Evolutionary conservation across 768 basidiomycete genomes (phyloP), one percentile per base, ranked within the genome.

Genomic region (Scleroderma bovista): DNA sequence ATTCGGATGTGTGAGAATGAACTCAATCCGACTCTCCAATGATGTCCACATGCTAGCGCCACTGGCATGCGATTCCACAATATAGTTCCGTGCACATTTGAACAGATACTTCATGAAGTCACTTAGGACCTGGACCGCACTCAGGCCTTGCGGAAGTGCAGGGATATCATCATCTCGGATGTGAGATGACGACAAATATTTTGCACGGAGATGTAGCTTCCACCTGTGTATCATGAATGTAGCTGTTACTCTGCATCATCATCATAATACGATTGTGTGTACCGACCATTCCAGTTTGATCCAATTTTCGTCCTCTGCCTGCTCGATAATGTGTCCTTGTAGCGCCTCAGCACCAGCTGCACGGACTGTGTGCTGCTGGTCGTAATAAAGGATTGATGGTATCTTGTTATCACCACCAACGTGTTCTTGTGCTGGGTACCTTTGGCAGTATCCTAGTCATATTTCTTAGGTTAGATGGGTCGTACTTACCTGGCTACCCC

Each of bases 371-470:
- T 75, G 76, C n/a, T 64, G 51, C 9, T 53, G 46, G 49, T 77
- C 76, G 51, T 79, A 79, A 50, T 73, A 74, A 13, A 79, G 49
- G 29, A 76, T 62, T 0, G 75, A 74, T 0, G 75, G 77, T 37
- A 79, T 75, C 51, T 77, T 79, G 20, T 67, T 71, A 46, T 76
- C 72, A 5, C 74, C 72, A 3, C 72, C 72, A n/a, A 70, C 62
- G 4, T 69, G 62, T n/a, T 75, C 72, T 50, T 75, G 75, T 1
- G 69, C 72, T 6, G 75, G 78, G 50, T 71, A 77, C 49, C 77
- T 78, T 32, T 12, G 39, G 20, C 22, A 45, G 43, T 6, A 44
- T 15, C 11, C 29, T 11, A 19, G 36, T 19, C 8, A 15, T 15
- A 10, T 19, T 2, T 11, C 42, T 9, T 16, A 19, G 42, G 10